Base-by-base conservation (phyloP, 2,329 filamentous ascomycete species). In the Arthrobotrys iridis region DNA sequence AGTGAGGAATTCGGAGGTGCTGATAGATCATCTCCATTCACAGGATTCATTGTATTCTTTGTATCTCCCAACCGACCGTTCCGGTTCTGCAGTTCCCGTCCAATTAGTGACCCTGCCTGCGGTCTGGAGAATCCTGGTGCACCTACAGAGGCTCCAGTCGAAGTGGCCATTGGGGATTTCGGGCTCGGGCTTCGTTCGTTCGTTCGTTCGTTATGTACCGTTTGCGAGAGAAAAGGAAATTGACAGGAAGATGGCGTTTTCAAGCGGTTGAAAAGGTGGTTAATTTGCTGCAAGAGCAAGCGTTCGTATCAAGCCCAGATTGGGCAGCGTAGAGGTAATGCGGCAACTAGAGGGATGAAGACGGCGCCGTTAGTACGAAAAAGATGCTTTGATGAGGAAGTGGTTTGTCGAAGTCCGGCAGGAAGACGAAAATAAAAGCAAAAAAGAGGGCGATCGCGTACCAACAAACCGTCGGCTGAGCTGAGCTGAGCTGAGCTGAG, bases 331-430 rank as follows among this genome's bases (percentile, higher is more conserved):
- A 13, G 50, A 41, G 33, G 26, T 40, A 46, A 18, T 40, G 50
- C 50, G 28, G 5, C 28, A 30, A 41, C 64, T 68, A 59, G 18
- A 20, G n/a, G n/a, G 35, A 66, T 40, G 40, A 40, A 26, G 11
- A 11, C 10, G 41, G 22, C 20, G 74, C 81, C 78, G 83, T 84
- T 78, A 63, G 60, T 63, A 70, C 48, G 40, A 55, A 62, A 18
- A 26, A 10, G 28, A 26, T 20, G n/a, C 20, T 50, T n/a, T 60
- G 52, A 41, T 41, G 58, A 55, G 35, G 22, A 35, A 15, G 18
- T 40, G 11, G 64, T 65, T 73, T 75, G 57, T 52, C 37, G 35
- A 77, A 22, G 20, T 11, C 37, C n/a, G 45, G 10, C 18, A 22
- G 48, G 50, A 18, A 48, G 59, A 45, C 22, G 20, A n/a, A 60